These are phyloP conservation scores for Leptomonas seymouri DNA, from an alignment of 208 protist genomes.

Conservation along the genomic window DNA sequence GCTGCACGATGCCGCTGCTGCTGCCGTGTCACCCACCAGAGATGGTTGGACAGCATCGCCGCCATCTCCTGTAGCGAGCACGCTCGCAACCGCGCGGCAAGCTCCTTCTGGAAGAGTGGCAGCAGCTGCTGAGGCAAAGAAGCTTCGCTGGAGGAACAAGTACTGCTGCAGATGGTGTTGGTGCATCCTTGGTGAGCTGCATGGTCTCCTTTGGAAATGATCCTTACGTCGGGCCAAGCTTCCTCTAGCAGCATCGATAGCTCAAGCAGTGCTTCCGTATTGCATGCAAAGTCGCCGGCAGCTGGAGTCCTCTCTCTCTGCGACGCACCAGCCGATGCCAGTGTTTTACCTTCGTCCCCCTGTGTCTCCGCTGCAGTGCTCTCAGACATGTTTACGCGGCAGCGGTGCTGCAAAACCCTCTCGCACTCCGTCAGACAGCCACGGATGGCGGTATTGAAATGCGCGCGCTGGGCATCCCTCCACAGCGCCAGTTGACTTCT, in stretches of 20 bases:
- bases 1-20: not conserved
- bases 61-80: conserved; percentile 17
- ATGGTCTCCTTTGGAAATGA: not conserved
- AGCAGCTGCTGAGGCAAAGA: conserved; percentile 2
- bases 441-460: not conserved
- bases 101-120: not conserved
- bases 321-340: not conserved
- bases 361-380: not conserved
- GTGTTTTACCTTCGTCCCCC: not conserved
- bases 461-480: not conserved
- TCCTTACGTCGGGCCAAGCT: not conserved
- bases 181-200: not conserved
- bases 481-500: not conserved
- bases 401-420: not conserved
- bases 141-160: not conserved
- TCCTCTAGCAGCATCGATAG: not conserved
- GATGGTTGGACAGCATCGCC: conserved; percentile 15
- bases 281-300: not conserved
- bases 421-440: conserved; percentile 16
- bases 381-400: not conserved
- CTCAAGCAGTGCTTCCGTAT: not conserved
- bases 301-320: not conserved
- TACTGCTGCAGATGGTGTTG: not conserved
- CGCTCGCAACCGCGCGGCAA: not conserved
- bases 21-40: conserved; percentile 27